Evolutionary conservation across 2,329 filamentous ascomycete genomes (phyloP).

Genomic region (Cordyceps cicadae): DNA sequence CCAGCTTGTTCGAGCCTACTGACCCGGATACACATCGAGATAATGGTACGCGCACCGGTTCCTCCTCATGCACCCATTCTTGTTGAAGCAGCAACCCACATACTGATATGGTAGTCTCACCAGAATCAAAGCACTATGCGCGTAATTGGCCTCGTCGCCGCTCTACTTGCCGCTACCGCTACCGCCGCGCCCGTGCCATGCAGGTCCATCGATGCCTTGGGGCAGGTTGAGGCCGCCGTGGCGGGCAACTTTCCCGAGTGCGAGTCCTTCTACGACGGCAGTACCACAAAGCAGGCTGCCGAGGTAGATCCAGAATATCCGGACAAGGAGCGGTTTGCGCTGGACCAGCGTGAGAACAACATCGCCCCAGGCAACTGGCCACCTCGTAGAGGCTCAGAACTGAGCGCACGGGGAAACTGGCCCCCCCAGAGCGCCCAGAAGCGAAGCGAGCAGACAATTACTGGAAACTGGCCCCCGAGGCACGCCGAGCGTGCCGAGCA

Average conservation of each 20-base stretch:
- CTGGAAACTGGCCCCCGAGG: no score
- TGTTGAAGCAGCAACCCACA: no score
- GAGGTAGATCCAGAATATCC: background rate
- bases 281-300: background rate
- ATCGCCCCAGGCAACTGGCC: background rate
- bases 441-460: no score
- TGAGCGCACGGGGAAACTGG: background rate
- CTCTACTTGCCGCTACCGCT: background rate
- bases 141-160: background rate
- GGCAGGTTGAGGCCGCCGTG: conserved; percentile 1
- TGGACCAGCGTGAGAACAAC: background rate
- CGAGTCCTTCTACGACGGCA: background rate
- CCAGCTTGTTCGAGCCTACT: no score
- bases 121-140: conserved; percentile 4
- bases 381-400: no score
- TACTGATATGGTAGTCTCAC: background rate
- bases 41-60: no score
- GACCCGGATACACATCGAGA: no score
- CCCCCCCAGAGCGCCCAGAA: no score
- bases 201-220: background rate
- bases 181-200: background rate
- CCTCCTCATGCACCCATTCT: no score
- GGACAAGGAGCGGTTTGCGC: background rate
- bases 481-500: background rate
- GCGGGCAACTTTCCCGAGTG: conserved; percentile 1